Evolutionary conservation across 805 yeast genomes (phyloP), one percentile per base, ranked within the genome.

Genomic region (Schizosaccharomyces cryophilus): DNA sequence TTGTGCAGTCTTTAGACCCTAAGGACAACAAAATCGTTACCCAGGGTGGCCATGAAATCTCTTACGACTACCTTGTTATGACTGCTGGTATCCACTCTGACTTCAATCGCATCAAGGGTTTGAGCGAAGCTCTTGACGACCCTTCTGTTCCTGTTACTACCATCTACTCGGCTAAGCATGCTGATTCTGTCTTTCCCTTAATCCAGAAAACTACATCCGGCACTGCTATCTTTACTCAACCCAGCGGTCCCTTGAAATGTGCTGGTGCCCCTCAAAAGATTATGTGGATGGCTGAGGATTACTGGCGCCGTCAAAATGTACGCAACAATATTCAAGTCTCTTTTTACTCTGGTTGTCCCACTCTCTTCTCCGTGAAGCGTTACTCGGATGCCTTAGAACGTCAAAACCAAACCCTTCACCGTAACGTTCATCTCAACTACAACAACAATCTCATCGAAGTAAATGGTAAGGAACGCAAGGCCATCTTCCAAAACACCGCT

Each of bases 241-340:
- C 61, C 24, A 24, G 51, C 24, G 61, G 61, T 42, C 38, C 26
- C 31, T 19, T 59, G 24, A 59, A 59, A 21, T 59, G 61, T 21
- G 61, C 61, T 29, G 61, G 61, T 26, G 61, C 61, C 15, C 61
- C 61, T n/a, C 61, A 59, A 26, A 59, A 59, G 54, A 42, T 59
- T 7, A 59, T 59, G 61, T 59, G 61, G 61, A 59, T 59, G 61
- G 61, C 61, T 24, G 61, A 59, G n/a, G 61, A 59, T 45, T 40
- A 40, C 11, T 59, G 61, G 61, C 26, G 61, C 31, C 38, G 30
- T 45, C 40, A 40, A n/a, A 47, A 47, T 17, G 38, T 45, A 17
- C 58, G 54, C 21, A 26, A 21, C 24, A 30, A 45, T 15, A 29
- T 56, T 56, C 21, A 56, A 13, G 29, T 59, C 9, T 42, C 26